Base-by-base conservation (phyloP, 192 early-diverging fungal genomes). In the Rhizophlyctis rosea region DNA sequence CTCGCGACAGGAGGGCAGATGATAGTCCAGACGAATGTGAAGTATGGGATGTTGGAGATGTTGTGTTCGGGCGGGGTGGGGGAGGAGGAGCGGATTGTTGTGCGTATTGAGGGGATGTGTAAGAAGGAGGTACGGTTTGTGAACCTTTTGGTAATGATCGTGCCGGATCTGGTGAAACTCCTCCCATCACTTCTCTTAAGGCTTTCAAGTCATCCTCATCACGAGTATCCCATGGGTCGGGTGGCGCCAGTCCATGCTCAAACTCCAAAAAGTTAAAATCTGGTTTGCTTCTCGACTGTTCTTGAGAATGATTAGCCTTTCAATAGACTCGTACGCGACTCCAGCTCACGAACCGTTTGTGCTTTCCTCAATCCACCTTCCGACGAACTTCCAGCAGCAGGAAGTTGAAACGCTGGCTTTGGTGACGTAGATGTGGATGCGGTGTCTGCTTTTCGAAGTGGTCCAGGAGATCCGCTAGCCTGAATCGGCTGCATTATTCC, bases 181-280 rank as follows among this genome's bases (percentile, higher is more conserved):
- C 47, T 1, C 69, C 65, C 25, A 85, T 73, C 3, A 86, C 76
- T 49, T 82, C 82, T 24, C 70, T 71, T 25, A 87, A 59, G 21
- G 78, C 78, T 3, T 72, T 65, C 55, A 85, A 53, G 53, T 84
- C 83, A 67, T 81, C 77, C 32, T 84, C 80, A 18, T 65, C 63
- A 28, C 78, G 73, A 27, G 78, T 76, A 52, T 82, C 79, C 80
- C 81, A 87, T 3, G 84, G 82, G 68, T 87, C 84, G 50, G 72
- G 71, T 14, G 86, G 79, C 18, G 83, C 72, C 28, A 87, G 63
- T 35, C 81, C 82, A 58, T 87, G 83, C 59, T 87, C 86, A 68
- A 87, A 87, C 52, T 86, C 81, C 32, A 78, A 71, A 65, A 72
- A 86, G 55, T 84, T 74, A 33, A 87, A 9, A 18, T 44, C 9